Evolutionary conservation across 2,329 filamentous ascomycete species (phyloP), one percentile per base, ranked within the genome.

Genomic region (Fusarium pseudograminearum): DNA sequence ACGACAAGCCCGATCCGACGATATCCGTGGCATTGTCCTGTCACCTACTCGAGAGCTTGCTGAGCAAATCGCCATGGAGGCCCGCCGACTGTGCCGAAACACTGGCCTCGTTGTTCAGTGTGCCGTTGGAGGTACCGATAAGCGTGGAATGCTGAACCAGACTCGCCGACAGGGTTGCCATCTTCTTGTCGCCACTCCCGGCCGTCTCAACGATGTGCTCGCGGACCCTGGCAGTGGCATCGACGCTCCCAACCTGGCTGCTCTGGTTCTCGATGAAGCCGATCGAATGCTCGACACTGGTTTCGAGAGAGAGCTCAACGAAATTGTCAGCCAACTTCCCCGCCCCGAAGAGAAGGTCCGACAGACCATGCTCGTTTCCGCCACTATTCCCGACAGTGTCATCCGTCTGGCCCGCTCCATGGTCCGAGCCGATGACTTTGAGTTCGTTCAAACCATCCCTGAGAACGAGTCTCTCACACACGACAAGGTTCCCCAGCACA

Each of bases 271-370:
- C 47, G 96, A 99, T 74, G 96, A 99, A 85, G 96, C 96, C 75
- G 96, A 99, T 81, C 93, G 96, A 74, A 98, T 99, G 93, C 87
- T 99, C 78, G 96, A 99, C 83, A 96, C 97, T 85, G 96, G 92
- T 4, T 95, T 95, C 75, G 84, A 90, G 59, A 83, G 84, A 36
- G 90, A 90, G 58, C 85, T 95, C 52, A 80, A 84, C 51, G 78
- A 87, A 3, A 93, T 95, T 57, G 81, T 89, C 58, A 62, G 77
- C 0, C 76, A 81, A 44, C 85, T 98, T 12, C 95, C 95, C 5
- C 81, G 86, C 47, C 85, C 86, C 9, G 73, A 78, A 0, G 80
- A 89, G 54, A 87, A 90, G 64, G 85, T 91, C 56, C 90, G 95
- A 51, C 96, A 99, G 80, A 98, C 94, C 9, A 89, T 99, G 74